A percentile compares a stretch with the other conserved stretches of the same genome.
phyloP scores from a whole-genome alignment of 306 rosid species.

The Sindora glabra region DNA sequence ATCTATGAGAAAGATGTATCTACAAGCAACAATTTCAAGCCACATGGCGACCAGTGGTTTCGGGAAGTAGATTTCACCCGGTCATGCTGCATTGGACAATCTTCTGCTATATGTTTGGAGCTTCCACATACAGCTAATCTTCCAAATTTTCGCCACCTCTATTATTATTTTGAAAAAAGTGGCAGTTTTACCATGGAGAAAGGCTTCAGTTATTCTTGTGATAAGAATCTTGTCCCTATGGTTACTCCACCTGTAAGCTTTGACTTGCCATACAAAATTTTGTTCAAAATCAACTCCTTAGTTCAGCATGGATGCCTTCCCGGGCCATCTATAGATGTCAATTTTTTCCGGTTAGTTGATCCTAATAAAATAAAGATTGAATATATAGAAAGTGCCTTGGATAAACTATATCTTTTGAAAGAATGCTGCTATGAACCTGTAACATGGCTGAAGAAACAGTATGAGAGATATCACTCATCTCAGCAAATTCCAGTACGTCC shows the following conservation, averaged over 20 bases:
- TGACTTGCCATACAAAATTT: constrained; percentile 27
- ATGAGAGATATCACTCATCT: constrained; percentile 13
- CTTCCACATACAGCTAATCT: constrained; percentile 25
- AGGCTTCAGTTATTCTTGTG: constrained; percentile 27
- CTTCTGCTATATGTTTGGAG: constrained; percentile 37
- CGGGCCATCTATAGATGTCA: constrained; percentile 35
- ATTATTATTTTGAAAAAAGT: constrained; percentile 32
- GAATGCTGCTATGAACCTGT: constrained; percentile 44
- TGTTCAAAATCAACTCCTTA: constrained; percentile 36
- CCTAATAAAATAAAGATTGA: constrained; percentile 6
- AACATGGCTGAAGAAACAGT: constrained; percentile 33
- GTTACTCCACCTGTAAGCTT: constrained; percentile 26
- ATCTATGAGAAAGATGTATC: constrained; percentile 25
- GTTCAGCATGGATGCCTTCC: constrained; percentile 41
- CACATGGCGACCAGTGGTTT: constrained; percentile 18
- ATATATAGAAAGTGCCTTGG: constrained; percentile 27
- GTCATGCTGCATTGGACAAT: constrained; percentile 32
- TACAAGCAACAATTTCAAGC: constrained; percentile 5
- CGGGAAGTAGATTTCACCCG: constrained; percentile 46
- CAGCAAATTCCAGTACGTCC: constrained; percentile 22
- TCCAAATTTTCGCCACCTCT: constrained; percentile 32
- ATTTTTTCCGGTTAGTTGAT: constrained; percentile 37
- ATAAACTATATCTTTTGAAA: constrained; percentile 23
- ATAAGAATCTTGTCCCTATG: constrained; percentile 26
- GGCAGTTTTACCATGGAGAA: constrained; percentile 2